phyloP scores from a whole-genome alignment of 352 stramenopile genomes.

The Pythium volutum region DNA sequence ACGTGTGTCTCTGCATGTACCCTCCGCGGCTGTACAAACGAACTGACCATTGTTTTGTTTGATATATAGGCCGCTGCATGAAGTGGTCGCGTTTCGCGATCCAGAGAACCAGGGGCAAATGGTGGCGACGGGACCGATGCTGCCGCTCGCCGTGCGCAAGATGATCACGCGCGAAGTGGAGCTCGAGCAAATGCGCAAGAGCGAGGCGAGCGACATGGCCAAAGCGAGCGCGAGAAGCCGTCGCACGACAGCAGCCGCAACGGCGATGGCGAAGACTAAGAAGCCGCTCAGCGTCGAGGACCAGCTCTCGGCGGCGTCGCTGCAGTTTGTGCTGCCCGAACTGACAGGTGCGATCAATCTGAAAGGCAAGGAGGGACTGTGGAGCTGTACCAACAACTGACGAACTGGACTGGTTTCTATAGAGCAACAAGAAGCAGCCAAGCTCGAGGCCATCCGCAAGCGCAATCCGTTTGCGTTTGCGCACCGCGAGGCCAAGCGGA shows the following conservation, averaged over 20 bases:
- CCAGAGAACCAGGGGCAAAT: conserved; percentile 18
- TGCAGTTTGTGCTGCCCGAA: conserved; percentile 46
- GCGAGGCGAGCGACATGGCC: conserved; percentile 33
- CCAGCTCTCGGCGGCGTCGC: conserved; percentile 24
- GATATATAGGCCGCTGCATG: conserved; percentile 51
- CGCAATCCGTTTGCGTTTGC: conserved; percentile 80
- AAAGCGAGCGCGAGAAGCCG: conserved; percentile 8
- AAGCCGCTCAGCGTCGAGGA: conserved; percentile 17
- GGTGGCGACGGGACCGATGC: conserved; percentile 29
- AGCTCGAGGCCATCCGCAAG: conserved; percentile 59
- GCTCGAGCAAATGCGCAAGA: conserved; percentile 74
- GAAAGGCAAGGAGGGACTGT: background rate
- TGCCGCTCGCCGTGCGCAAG: conserved; percentile 64
- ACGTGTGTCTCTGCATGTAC: conserved; percentile 29
- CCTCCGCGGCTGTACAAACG: too few species aligned
- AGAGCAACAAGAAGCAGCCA: conserved; percentile 60
- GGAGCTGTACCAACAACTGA: background rate
- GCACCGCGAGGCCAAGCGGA: conserved; percentile 77
- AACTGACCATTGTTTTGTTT: background rate
- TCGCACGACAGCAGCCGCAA: conserved; percentile 6
- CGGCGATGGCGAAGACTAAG: conserved; percentile 10
- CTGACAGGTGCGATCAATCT: conserved; percentile 43
- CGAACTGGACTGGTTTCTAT: background rate
- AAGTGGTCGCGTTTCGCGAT: conserved; percentile 66
- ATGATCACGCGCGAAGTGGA: conserved; percentile 81